These are phyloP conservation scores for Colletotrichum agaves DNA, from an alignment of 2,329 filamentous ascomycete species.

Conservation along the genomic window DNA sequence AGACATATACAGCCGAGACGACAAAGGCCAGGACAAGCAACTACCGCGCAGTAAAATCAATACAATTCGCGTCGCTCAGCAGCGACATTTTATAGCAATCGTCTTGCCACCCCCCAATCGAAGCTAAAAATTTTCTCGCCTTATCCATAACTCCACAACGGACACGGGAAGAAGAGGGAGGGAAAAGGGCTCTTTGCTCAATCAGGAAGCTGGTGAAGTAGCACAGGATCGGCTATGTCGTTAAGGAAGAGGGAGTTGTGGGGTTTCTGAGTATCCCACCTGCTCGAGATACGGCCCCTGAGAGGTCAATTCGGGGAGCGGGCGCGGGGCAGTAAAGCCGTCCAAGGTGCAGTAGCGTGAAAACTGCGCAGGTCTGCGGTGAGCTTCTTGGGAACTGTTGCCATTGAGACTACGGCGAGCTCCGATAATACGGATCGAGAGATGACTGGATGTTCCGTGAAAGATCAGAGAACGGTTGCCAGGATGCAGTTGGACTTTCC, in stretches of 20 bases:
- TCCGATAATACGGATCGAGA: conserved; percentile 8
- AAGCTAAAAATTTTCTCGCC: conserved; percentile 7
- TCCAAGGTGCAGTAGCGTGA: conserved; percentile 32
- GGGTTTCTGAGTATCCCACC: conserved; percentile 38
- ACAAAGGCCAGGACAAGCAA: neutral
- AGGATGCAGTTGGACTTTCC: neutral
- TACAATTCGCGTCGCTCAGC: neutral
- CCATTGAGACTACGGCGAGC: conserved; percentile 22
- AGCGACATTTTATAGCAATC: conserved; percentile 19
- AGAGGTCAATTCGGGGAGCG: conserved; percentile 40
- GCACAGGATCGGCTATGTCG: conserved; percentile 25
- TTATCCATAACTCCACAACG: conserved; percentile 22
- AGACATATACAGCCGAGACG: neutral
- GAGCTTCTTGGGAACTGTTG: conserved; percentile 26
- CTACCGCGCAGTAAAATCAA: neutral
- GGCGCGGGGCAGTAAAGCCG: conserved; percentile 24
- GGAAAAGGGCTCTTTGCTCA: conserved; percentile 28
- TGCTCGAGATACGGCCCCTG: conserved; percentile 40
- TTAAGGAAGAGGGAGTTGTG: conserved; percentile 18
- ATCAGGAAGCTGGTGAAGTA: conserved; percentile 39
- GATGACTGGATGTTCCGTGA: neutral
- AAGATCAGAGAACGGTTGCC: neutral
- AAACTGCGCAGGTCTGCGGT: conserved; percentile 5
- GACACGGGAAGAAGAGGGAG: conserved; percentile 2
- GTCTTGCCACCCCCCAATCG: conserved; percentile 6